Evolutionary conservation across 371 early-diverging fungal species (phyloP).

Genomic region (Syncephalastrum contaminatum): DNA sequence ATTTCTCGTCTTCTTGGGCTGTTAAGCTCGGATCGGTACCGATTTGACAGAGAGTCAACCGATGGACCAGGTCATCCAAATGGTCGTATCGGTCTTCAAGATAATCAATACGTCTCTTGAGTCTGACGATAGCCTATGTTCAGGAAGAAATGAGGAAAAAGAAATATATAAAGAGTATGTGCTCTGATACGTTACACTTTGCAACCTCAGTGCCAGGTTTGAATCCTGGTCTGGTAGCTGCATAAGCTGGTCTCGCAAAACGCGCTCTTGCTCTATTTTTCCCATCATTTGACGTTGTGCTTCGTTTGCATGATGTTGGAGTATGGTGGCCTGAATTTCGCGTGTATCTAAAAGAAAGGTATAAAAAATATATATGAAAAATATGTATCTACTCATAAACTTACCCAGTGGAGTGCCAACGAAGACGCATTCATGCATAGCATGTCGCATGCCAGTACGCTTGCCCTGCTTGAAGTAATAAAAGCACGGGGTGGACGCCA

Average conservation of each 20-base stretch:
- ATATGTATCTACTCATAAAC: conserved; percentile 52
- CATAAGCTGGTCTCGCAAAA: too few relatives aligned
- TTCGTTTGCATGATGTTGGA: too few relatives aligned
- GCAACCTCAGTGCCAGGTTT: too few relatives aligned
- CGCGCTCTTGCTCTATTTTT: too few relatives aligned
- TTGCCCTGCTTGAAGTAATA: conserved; percentile 60
- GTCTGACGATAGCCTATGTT: conserved; percentile 21
- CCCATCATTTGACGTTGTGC: too few relatives aligned
- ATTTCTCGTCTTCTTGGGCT: neutral
- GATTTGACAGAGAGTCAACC: conserved; percentile 14
- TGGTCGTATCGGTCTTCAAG: conserved; percentile 32
- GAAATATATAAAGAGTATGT: too few relatives aligned
- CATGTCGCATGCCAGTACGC: conserved; percentile 39
- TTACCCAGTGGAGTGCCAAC: conserved; percentile 1
- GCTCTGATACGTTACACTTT: too few relatives aligned
- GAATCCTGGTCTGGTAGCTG: too few relatives aligned
- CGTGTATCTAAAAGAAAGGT: too few relatives aligned
- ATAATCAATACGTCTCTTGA: conserved; percentile 10
- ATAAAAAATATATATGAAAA: conserved; percentile 11
- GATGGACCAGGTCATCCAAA: conserved; percentile 40
- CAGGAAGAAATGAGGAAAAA: conserved; percentile 18
- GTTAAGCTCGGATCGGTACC: too few relatives aligned
- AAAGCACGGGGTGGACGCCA: conserved; percentile 60
- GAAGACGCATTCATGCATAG: conserved; percentile 50
- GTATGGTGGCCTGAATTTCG: too few relatives aligned